Percentiles rank a stretch among this genome's conserved stretches.
phyloP scores from a whole-genome alignment of 1,284 basidiomycete species.

The Malassezia sp. region DNA sequence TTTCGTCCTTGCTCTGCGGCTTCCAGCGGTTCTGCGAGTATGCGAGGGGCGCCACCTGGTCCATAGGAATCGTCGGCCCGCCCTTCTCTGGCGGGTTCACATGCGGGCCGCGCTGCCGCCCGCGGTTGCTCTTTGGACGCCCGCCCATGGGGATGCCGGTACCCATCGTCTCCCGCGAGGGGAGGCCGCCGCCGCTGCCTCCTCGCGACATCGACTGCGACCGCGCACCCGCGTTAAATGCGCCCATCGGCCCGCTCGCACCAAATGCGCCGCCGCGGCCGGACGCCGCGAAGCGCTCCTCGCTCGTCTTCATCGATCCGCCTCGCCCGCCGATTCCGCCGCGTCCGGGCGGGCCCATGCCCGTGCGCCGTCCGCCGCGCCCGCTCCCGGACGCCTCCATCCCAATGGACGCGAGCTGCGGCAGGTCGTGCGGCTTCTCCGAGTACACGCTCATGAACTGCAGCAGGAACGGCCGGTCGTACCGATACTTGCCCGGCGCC shows the following conservation, averaged over 20 bases:
- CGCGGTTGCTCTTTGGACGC: conserved; percentile 40
- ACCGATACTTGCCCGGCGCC: conserved; percentile 79
- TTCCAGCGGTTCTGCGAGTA: conserved; percentile 71
- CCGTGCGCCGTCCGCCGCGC: conserved; percentile 27
- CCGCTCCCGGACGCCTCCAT: conserved; percentile 47
- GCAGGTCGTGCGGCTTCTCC: conserved; percentile 82
- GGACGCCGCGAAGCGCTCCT: conserved; percentile 43
- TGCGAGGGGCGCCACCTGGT: conserved; percentile 61
- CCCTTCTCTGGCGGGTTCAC: conserved; percentile 47
- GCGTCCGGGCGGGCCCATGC: conserved; percentile 27
- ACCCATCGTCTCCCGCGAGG: conserved; percentile 45
- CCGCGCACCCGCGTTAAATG: conserved; percentile 37
- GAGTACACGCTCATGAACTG: conserved; percentile 94
- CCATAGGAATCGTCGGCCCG: conserved; percentile 49
- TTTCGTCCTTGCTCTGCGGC: conserved; percentile 28
- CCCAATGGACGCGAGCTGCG: conserved; percentile 80
- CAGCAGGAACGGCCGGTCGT: conserved; percentile 91
- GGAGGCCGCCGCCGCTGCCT: conserved; percentile 42
- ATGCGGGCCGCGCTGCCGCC: conserved; percentile 36
- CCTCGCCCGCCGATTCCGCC: conserved; percentile 30
- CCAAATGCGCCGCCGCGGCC: conserved; percentile 31
- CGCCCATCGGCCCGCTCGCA: conserved; percentile 30
- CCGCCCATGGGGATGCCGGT: conserved; percentile 39
- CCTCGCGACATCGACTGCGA: conserved; percentile 39
- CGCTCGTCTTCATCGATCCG: conserved; percentile 35